A percentile compares a stretch with the other conserved stretches of the same genome.
Conservation (phyloP, 352 stramenopile genomes). For the Pythium sp. region DNA sequence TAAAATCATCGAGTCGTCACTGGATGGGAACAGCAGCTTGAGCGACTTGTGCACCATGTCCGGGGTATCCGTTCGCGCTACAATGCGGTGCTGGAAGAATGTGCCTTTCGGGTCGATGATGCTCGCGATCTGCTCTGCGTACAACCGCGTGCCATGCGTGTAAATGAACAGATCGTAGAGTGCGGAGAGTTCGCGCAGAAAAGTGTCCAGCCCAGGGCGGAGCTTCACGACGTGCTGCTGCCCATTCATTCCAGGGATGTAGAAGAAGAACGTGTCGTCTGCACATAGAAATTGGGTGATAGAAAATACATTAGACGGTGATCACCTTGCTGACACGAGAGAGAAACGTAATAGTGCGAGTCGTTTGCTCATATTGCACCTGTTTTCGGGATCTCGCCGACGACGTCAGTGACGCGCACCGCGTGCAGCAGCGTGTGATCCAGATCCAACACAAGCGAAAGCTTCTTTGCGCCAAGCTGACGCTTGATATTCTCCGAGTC, state of each 20-base stretch:
- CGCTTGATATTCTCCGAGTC: constrained; percentile 84
- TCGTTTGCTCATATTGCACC: constrained; percentile 25
- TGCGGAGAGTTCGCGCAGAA: constrained; percentile 78
- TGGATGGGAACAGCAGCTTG: constrained; percentile 84
- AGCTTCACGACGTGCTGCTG: constrained; percentile 93
- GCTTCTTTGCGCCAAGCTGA: constrained; percentile 86
- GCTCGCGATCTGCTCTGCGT: constrained; percentile 92
- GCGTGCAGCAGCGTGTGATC: constrained; percentile 97
- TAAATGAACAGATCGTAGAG: constrained; percentile 95
- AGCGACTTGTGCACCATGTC: constrained; percentile 87
- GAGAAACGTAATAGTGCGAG: neutral
- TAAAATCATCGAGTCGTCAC: constrained; percentile 87
- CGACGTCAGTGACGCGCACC: constrained; percentile 69
- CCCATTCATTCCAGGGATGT: constrained; percentile 55
- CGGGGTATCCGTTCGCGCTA: constrained; percentile 82
- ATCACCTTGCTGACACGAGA: neutral
- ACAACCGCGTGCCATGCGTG: constrained; percentile 92
- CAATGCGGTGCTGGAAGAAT: constrained; percentile 86
- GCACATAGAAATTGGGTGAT: neutral
- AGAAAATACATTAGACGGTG: neutral
- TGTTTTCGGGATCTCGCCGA: constrained; percentile 50
- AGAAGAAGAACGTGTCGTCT: constrained; percentile 83
- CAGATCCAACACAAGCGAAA: constrained; percentile 95
- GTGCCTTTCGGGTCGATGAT: constrained; percentile 86
- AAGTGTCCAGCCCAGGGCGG: constrained; percentile 86